Evolutionary conservation across 768 basidiomycete species (phyloP).

Genomic region (Nidularia pulvinata): DNA sequence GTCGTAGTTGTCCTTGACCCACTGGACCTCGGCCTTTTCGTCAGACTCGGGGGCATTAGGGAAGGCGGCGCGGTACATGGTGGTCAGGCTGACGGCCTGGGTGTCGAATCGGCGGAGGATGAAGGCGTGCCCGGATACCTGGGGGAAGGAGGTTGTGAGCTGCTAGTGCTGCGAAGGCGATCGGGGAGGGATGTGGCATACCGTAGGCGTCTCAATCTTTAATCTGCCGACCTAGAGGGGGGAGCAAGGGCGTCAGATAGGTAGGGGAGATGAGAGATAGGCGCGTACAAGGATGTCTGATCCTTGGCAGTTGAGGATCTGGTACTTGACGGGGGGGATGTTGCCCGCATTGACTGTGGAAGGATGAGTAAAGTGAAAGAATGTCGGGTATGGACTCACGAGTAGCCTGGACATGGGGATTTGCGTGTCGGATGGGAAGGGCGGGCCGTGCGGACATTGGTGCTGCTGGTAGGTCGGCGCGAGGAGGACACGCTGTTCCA

Average conservation of each 20-base stretch:
- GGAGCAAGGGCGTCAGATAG: neutral
- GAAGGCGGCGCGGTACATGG: slow-evolving; percentile 96
- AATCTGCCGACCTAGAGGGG: slow-evolving; percentile 72
- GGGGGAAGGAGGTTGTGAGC: slow-evolving; percentile 14
- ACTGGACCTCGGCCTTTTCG: slow-evolving; percentile 79
- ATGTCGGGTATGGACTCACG: slow-evolving; percentile 24
- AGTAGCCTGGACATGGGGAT: slow-evolving; percentile 44
- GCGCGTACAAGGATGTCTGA: slow-evolving; percentile 75
- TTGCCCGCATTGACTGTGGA: slow-evolving; percentile 29
- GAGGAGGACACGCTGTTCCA: no score
- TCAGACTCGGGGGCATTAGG: slow-evolving; percentile 76
- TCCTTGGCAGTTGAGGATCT: slow-evolving; percentile 86
- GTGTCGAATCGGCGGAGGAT: slow-evolving; percentile 95
- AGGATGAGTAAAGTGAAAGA: slow-evolving; percentile 2
- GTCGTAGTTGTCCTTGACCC: slow-evolving; percentile 83
- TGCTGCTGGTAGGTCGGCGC: no score
- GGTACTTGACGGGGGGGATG: slow-evolving; percentile 84
- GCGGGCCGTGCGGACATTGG: slow-evolving; percentile 1
- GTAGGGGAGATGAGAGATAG: neutral
- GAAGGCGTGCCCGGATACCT: slow-evolving; percentile 87
- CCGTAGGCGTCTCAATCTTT: slow-evolving; percentile 83
- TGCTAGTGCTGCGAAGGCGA: slow-evolving; percentile 9
- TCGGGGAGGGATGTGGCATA: slow-evolving; percentile 31
- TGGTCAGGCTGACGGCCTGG: slow-evolving; percentile 88
- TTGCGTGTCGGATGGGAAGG: slow-evolving; percentile 42